These are phyloP conservation scores for Phytophthora tubulina DNA, from an alignment of 352 stramenopile species.

Conservation along the genomic window DNA sequence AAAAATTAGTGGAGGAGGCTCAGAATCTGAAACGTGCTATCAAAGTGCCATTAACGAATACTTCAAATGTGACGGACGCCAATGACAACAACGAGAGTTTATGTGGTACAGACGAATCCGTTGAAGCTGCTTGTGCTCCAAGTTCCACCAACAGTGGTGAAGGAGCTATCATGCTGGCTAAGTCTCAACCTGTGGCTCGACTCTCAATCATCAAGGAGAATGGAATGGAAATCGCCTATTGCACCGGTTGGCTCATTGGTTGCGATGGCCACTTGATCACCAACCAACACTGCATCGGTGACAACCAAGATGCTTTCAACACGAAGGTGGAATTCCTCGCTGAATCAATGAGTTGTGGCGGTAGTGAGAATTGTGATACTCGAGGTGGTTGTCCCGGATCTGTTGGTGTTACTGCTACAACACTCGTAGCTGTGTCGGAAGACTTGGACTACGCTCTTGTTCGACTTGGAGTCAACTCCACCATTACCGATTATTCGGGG, in stretches of 20 bases:
- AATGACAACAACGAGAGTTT: conserved; percentile 65
- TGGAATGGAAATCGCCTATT: conserved; percentile 67
- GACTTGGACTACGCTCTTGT: conserved; percentile 73
- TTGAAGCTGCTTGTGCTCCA: conserved; percentile 70
- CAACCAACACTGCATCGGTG: conserved; percentile 82
- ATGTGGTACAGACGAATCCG: conserved; percentile 72
- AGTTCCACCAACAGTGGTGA: conserved; percentile 35
- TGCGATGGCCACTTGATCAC: conserved; percentile 82
- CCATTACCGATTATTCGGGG: conserved; percentile 33
- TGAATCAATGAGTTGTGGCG: conserved; percentile 60
- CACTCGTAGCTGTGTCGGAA: conserved; percentile 66
- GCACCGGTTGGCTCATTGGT: conserved; percentile 78
- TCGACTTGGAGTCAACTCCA: conserved; percentile 49
- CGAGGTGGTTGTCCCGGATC: conserved; percentile 59
- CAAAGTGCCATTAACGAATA: conserved; percentile 34
- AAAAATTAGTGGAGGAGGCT: conserved; percentile 40
- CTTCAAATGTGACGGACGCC: conserved; percentile 13
- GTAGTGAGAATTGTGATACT: conserved; percentile 46
- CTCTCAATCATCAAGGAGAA: conserved; percentile 76
- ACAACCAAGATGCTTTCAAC: conserved; percentile 70
- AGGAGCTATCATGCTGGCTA: conserved; percentile 50
- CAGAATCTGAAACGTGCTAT: conserved; percentile 31
- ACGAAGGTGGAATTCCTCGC: conserved; percentile 78
- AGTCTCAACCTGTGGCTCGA: conserved; percentile 62
- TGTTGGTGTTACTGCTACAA: conserved; percentile 45